Evolutionary conservation across 441 rosid species (phyloP), one percentile per base, ranked within the genome.

Genomic region (Gossypium schwendimanii): DNA sequence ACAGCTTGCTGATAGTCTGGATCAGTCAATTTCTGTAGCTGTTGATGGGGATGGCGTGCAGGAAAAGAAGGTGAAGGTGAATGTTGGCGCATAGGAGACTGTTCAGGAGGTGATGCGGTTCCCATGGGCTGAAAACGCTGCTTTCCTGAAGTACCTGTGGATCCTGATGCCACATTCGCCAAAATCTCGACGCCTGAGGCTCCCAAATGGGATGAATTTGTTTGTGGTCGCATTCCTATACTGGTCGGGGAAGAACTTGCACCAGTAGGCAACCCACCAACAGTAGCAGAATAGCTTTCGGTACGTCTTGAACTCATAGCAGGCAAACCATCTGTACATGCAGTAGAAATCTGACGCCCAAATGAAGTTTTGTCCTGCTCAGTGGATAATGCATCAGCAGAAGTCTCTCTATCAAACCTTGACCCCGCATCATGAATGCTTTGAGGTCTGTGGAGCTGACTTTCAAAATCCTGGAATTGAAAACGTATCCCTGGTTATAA

Each of bases 381-480:
- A 36, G 77, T 74, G 72, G 90, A 77, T 44, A 77, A 77, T 49
- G 81, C 79, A 66, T 84, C 88, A 18, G 85, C 78, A 26, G 89
- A 75, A 54, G 77, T 82, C 57, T 79, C 91, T 70, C 75, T 74
- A 63, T 87, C 90, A 79, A 80, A 75, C 79, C 84, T 83, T 62
- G 92, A 73, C 63, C 78, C 82, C 41, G 36, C 58, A 62, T 79
- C 87, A 58, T 77, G 84, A 62, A 77, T 58, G 72, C 76, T 76
- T 76, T 73, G 85, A 10, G 88, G 78, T 79, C 81, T 87, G 61
- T 60, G 73, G 69, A 80, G 79, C 78, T 78, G 83, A 78, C 77
- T 84, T 73, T 83, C 91, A 65, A 87, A 63, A 59, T 85, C 97
- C 98, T 91, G 84, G 80, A 79, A 72, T 45, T 63, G 53, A 72